phyloP scores from a whole-genome alignment of 495 filamentous ascomycete species.

The Annulohypoxylon stygium region DNA sequence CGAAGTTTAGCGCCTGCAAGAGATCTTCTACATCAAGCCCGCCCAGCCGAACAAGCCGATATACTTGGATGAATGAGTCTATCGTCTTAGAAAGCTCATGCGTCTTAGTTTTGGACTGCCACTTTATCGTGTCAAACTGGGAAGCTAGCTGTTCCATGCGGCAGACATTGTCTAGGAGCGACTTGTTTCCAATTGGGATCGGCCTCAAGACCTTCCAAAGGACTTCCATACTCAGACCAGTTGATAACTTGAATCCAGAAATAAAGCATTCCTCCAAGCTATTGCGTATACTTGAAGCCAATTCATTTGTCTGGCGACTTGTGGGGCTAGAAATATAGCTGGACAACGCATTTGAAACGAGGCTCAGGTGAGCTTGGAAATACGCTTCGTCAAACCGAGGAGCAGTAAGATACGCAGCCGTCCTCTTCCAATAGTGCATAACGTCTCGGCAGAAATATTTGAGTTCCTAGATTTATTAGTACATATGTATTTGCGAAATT shows the following conservation, averaged over 20 bases:
- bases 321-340: constrained; percentile 34
- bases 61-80: constrained; percentile 65
- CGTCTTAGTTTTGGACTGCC: constrained; percentile 62
- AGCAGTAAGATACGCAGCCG: constrained; percentile 61
- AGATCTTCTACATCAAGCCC: constrained; percentile 59
- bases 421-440: constrained; percentile 70
- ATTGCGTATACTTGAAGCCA: constrained; percentile 50
- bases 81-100: constrained; percentile 61
- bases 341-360: constrained; percentile 52
- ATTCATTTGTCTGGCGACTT: constrained; percentile 40
- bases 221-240: constrained; percentile 84
- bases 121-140: constrained; percentile 76
- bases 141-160: constrained; percentile 77
- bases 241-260: constrained; percentile 71
- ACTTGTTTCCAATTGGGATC: constrained; percentile 54
- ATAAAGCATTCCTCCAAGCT: constrained; percentile 59
- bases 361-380: constrained; percentile 66
- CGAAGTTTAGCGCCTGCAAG: constrained; percentile 65
- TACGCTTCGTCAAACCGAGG: constrained; percentile 64
- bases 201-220: constrained; percentile 81
- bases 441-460: constrained; percentile 50
- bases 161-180: constrained; percentile 67
- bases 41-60: constrained; percentile 60
- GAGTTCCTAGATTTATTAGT: constrained; percentile 46
- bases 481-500: background rate